Conservation (phyloP, 805 yeast species). For the Ascoidea rubescens region DNA sequence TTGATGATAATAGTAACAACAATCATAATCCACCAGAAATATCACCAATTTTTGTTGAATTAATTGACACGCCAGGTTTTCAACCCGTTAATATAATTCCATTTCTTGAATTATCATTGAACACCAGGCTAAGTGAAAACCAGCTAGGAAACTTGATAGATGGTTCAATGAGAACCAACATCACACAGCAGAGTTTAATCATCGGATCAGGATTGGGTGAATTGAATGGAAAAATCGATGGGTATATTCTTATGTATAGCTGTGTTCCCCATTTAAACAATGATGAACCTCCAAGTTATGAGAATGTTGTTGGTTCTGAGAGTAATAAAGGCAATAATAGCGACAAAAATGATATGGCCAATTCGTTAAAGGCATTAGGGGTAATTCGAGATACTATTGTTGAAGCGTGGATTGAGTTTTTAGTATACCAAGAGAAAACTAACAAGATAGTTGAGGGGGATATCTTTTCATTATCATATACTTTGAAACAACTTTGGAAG, state of each 20-base stretch:
- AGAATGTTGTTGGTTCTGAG: no score
- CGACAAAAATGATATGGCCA: constrained; percentile 3
- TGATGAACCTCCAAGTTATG: constrained; percentile 59
- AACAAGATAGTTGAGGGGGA: constrained; percentile 56
- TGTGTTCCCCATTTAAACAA: constrained; percentile 47
- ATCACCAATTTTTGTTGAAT: constrained; percentile 50
- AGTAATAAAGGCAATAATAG: no score
- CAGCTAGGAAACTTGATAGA: constrained; percentile 47
- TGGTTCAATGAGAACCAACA: constrained; percentile 46
- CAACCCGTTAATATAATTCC: constrained; percentile 57
- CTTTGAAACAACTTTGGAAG: constrained; percentile 46
- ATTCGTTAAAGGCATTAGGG: constrained; percentile 17
- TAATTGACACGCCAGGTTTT: constrained; percentile 66
- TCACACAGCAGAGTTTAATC: constrained; percentile 45
- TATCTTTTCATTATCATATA: constrained; percentile 42
- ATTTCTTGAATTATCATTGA: constrained; percentile 58
- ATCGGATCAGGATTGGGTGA: constrained; percentile 75
- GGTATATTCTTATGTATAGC: constrained; percentile 55
- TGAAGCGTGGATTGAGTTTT: constrained; percentile 65
- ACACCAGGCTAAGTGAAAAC: constrained; percentile 44
- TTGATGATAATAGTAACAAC: background rate
- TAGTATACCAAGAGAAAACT: constrained; percentile 41
- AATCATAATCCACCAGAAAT: constrained; percentile 24
- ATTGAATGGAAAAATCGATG: constrained; percentile 62
- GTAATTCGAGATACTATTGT: constrained; percentile 40